Evolutionary conservation across 1,284 basidiomycete genomes (phyloP).

Genomic region (Cutaneotrichosporon arboriforme): DNA sequence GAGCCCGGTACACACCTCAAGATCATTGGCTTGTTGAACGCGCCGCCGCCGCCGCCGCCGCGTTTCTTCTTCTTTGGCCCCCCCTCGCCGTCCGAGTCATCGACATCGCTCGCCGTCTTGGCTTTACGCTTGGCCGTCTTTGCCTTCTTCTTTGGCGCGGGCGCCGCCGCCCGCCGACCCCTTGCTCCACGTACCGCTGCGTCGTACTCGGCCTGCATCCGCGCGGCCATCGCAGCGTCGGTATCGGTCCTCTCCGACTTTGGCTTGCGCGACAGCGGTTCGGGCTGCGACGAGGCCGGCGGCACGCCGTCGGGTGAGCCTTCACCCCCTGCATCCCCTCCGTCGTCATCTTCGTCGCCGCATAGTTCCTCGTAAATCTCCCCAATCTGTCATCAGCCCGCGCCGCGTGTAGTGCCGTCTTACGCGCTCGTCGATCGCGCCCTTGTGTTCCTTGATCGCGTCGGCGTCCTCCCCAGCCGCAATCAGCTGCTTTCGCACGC

Average conservation of each 20-base stretch:
- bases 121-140: conserved; percentile 24
- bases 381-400: conserved; percentile 28
- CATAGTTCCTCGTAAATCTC: conserved; percentile 37
- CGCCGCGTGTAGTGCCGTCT: conserved; percentile 8
- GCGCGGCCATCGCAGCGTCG: conserved; percentile 28
- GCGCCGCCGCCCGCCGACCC: conserved; percentile 15
- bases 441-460: conserved; percentile 35
- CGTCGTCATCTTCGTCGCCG: conserved; percentile 1
- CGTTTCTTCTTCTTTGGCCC: conserved; percentile 22
- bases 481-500: conserved; percentile 42
- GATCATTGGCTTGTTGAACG: conserved; percentile 47
- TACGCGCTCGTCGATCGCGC: conserved; percentile 41
- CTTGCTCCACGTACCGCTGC: conserved; percentile 18
- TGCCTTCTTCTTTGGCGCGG: conserved; percentile 35
- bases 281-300: conserved; percentile 25
- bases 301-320: background rate
- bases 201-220: conserved; percentile 33
- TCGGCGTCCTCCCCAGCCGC: conserved; percentile 35
- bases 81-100: conserved; percentile 20
- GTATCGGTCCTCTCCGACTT: conserved; percentile 11
- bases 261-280: conserved; percentile 16
- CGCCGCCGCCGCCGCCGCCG: conserved; percentile 33
- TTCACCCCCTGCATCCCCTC: background rate
- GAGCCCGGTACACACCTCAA: conserved; percentile 32
- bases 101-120: conserved; percentile 18